These are phyloP conservation scores for Rachicladosporium sp. DNA, from an alignment of 2,329 filamentous ascomycete species.

Conservation along the genomic window DNA sequence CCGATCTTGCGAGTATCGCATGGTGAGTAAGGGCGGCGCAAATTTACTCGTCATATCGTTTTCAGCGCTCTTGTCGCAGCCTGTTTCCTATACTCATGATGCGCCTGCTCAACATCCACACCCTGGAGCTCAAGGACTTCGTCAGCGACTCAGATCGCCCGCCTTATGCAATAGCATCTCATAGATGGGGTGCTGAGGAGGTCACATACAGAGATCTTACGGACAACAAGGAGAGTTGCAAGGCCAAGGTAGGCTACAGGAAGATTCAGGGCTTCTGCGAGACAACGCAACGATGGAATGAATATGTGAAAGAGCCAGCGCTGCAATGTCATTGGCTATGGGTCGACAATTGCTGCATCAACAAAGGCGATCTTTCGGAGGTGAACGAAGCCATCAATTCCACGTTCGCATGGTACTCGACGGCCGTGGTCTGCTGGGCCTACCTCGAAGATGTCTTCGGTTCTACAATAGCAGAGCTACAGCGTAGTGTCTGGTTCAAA, in stretches of 20 bases:
- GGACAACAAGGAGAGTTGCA: no score
- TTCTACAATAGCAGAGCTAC: neutral
- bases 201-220: slow-evolving; percentile 13
- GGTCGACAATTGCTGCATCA: slow-evolving; percentile 16
- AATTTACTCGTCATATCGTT: no score
- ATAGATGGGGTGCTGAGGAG: slow-evolving; percentile 14
- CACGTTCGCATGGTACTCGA: slow-evolving; percentile 14
- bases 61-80: no score
- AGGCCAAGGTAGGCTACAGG: no score
- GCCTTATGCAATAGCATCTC: slow-evolving; percentile 14
- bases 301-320: no score
- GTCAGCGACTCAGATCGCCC: slow-evolving; percentile 10
- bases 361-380: slow-evolving; percentile 10
- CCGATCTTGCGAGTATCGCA: no score
- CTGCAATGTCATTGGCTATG: slow-evolving; percentile 1
- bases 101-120: slow-evolving; percentile 9
- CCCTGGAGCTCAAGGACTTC: slow-evolving; percentile 8
- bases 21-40: no score
- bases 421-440: slow-evolving; percentile 10
- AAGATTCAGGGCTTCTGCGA: no score
- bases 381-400: slow-evolving; percentile 12
- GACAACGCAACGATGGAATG: no score
- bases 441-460: slow-evolving; percentile 8
- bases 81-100: neutral
- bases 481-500: slow-evolving; percentile 1